A percentile compares a stretch with the other conserved stretches of the same genome.
These are phyloP conservation scores for Amanita fuliginea DNA, from an alignment of 768 basidiomycete species.

Conservation along the genomic window DNA sequence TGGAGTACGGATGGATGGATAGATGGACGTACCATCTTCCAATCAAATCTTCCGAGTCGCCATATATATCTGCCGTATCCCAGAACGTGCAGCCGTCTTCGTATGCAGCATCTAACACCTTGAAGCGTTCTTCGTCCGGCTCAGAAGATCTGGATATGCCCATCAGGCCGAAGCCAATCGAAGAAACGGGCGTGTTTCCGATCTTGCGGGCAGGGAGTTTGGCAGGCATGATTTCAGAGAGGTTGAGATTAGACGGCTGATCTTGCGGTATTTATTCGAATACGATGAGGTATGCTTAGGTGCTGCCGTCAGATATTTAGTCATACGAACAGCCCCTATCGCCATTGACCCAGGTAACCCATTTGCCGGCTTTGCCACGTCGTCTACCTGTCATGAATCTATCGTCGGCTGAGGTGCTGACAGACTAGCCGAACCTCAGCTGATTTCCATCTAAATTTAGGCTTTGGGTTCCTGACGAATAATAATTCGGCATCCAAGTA, in stretches of 20 bases:
- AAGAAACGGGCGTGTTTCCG: constrained; percentile 31
- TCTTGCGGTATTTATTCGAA: constrained; percentile 8
- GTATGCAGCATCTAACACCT: constrained; percentile 37
- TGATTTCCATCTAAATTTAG: too few relatives aligned
- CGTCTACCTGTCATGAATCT: too few relatives aligned
- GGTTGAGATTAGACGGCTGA: too few relatives aligned
- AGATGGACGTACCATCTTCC: constrained; percentile 11
- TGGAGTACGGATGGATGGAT: too few relatives aligned
- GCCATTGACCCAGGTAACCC: too few relatives aligned
- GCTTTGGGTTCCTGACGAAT: too few relatives aligned
- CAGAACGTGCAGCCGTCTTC: constrained; percentile 33
- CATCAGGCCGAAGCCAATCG: constrained; percentile 53
- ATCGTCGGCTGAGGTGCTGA: too few relatives aligned
- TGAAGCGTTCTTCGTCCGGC: constrained; percentile 49
- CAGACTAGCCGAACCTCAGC: too few relatives aligned
- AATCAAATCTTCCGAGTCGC: constrained; percentile 30
- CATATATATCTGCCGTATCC: constrained; percentile 40
- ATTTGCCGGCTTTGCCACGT: too few relatives aligned
- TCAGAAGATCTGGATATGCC: constrained; percentile 10
- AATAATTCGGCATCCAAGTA: too few relatives aligned
- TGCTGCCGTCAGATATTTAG: background rate
- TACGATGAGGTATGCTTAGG: constrained; percentile 21
- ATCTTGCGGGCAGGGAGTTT: constrained; percentile 19
- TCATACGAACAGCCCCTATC: background rate
- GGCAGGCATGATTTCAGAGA: too few relatives aligned